A percentile compares a stretch with the other conserved stretches of the same genome.
These are phyloP conservation scores for Barnettozyma sp. DNA, from an alignment of 805 yeast species.

Conservation along the genomic window DNA sequence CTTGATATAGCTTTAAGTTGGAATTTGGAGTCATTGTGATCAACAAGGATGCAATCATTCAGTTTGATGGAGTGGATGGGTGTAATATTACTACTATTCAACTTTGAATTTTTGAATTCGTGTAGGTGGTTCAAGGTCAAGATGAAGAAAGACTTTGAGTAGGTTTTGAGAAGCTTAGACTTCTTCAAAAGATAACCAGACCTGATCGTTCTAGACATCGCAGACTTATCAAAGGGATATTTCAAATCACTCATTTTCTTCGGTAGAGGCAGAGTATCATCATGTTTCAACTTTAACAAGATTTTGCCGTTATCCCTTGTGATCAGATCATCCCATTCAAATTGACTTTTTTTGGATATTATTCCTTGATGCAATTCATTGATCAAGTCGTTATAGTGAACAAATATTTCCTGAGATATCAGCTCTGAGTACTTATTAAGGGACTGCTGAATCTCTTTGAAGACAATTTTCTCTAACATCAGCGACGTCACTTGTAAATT, in stretches of 20 bases:
- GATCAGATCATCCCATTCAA: slow-evolving; percentile 86
- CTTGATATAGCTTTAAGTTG: slow-evolving; percentile 30
- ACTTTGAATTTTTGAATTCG: slow-evolving; percentile 77
- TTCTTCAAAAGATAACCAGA: slow-evolving; percentile 80
- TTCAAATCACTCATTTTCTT: slow-evolving; percentile 54
- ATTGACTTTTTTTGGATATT: slow-evolving; percentile 62
- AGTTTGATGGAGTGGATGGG: slow-evolving; percentile 78
- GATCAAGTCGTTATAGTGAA: slow-evolving; percentile 56
- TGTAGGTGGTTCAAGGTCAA: slow-evolving; percentile 81
- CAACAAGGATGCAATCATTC: slow-evolving; percentile 72
- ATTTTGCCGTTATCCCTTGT: slow-evolving; percentile 61
- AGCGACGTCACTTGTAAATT: slow-evolving; percentile 83
- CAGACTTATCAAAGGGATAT: slow-evolving; percentile 62
- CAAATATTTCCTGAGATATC: slow-evolving; percentile 64
- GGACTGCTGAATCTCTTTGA: slow-evolving; percentile 76
- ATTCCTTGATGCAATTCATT: slow-evolving; percentile 63
- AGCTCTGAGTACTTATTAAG: slow-evolving; percentile 63
- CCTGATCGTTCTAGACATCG: slow-evolving; percentile 58
- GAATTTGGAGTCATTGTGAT: slow-evolving; percentile 66
- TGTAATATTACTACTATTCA: slow-evolving; percentile 58
- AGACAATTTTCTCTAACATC: slow-evolving; percentile 81
- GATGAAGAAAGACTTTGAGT: slow-evolving; percentile 82
- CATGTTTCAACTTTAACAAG: slow-evolving; percentile 24
- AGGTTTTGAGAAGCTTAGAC: slow-evolving; percentile 82
- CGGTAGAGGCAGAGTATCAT: slow-evolving; percentile 45